Conservation (phyloP, 2,329 filamentous ascomycete species). For the Zasmidium angulare region DNA sequence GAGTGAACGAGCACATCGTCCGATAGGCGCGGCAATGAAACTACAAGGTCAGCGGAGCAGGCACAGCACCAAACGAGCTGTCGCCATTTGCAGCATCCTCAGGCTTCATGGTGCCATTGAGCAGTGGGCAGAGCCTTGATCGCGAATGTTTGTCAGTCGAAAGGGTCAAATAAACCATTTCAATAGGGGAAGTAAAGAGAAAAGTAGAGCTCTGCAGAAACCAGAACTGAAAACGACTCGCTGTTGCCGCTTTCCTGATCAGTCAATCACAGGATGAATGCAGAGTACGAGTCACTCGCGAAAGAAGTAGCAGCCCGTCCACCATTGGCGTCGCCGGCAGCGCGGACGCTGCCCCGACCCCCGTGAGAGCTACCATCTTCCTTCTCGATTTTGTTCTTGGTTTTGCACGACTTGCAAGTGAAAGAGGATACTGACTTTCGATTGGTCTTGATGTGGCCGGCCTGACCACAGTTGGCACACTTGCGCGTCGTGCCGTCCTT, state of each 20-base stretch:
- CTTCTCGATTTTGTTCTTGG: constrained; percentile 8
- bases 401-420: constrained; percentile 22
- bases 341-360: constrained; percentile 6
- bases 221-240: background rate
- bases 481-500: constrained; percentile 75
- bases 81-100: constrained; percentile 37
- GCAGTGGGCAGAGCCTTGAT: constrained; percentile 73
- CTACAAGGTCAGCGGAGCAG: constrained; percentile 33
- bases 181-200: background rate
- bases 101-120: constrained; percentile 67
- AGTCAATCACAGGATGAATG: constrained; percentile 23
- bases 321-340: constrained; percentile 15
- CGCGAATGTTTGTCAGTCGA: constrained; percentile 27
- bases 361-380: constrained; percentile 17
- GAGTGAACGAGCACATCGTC: no score
- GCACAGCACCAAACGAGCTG: constrained; percentile 35
- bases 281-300: constrained; percentile 16
- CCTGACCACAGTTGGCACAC: constrained; percentile 95
- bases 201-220: constrained; percentile 8
- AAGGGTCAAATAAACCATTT: background rate
- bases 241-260: background rate
- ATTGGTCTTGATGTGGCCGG: constrained; percentile 98
- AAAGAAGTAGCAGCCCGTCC: constrained; percentile 14
- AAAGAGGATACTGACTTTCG: constrained; percentile 71
- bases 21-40: no score